Base-by-base conservation (phyloP, 106 monocot species). In the Platanthera guangdongensis region DNA sequence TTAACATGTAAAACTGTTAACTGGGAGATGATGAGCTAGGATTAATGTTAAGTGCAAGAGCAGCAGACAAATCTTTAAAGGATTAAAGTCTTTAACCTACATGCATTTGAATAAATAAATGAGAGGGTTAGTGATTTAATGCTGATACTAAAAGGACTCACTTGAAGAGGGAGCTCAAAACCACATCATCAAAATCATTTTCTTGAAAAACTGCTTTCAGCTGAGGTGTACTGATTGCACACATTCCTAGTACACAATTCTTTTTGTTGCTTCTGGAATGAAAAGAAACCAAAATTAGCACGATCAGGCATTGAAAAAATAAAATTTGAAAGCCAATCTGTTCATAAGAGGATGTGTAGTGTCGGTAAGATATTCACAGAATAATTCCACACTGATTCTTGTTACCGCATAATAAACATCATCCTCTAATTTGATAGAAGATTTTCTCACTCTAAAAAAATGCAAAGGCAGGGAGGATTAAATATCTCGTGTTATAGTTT, bases 161-260 rank as follows among this genome's bases (percentile, higher is more conserved):
- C 70, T 47, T 70, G 47, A 70, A 70, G 8, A 70, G 47, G 8
- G 70, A 70, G 6, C 47, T 70, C 70, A 70, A 70, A 47, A 48
- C 70, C 47, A 70, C 4, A 70, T 70, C 70, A 70, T 70, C 48
- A n/a, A 47, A 70, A 70, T 70, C 70, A 70, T 70, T 70, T 70
- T 48, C 70, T 70, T 16, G 70, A 70, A 9, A 15, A 14, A n/a
- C 18, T 70, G 6, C 70, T 48, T 70, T 47, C 18, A n/a, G 46
- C 5, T 5, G n/a, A 16, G 45, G 15, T 70, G 48, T 47, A 48
- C 70, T n/a, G 6, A 7, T 8, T 16, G 47, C 70, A 70, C 8
- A n/a, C 8, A n/a, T 48, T 48, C 70, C 70, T 70, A 25, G 47
- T 11, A 48, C 47, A 16, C 70, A 15, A 9, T 70, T 70, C 70